phyloP scores from a whole-genome alignment of 768 basidiomycete genomes.

The Hericium erinaceus region DNA sequence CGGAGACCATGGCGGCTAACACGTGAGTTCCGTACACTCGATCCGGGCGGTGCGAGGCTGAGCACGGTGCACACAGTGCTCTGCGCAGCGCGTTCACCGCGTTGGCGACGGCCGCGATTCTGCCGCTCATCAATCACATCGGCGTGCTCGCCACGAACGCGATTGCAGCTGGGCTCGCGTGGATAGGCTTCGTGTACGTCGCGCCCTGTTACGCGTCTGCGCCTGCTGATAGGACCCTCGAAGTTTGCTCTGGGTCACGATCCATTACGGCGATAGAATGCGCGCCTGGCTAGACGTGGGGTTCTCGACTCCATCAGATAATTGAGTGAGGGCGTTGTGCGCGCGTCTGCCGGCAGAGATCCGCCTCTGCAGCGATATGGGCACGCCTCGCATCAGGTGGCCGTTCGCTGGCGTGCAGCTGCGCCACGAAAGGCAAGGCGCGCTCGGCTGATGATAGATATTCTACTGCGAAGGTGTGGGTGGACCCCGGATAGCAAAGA shows the following conservation, averaged over 20 bases:
- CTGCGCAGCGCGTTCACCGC: constrained; percentile 38
- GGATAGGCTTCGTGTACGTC: constrained; percentile 46
- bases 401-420: too few relatives aligned
- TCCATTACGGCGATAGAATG: constrained; percentile 48
- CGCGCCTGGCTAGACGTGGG: constrained; percentile 49
- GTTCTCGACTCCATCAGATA: constrained; percentile 35
- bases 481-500: not conserved
- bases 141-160: constrained; percentile 45
- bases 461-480: too few relatives aligned
- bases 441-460: too few relatives aligned
- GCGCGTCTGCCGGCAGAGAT: not conserved
- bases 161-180: constrained; percentile 34
- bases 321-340: constrained; percentile 7
- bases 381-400: not conserved
- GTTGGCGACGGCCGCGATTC: constrained; percentile 32
- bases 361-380: not conserved
- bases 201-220: not conserved
- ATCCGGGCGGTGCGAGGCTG: not conserved
- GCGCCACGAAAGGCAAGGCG: too few relatives aligned
- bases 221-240: not conserved
- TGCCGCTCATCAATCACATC: constrained; percentile 44
- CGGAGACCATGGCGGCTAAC: constrained; percentile 52
- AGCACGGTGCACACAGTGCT: constrained; percentile 26
- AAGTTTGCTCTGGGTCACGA: constrained; percentile 45
- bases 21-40: constrained; percentile 28